These are phyloP conservation scores for Babesia ovis DNA, from an alignment of 169 alveolate genomes.

Conservation along the genomic window DNA sequence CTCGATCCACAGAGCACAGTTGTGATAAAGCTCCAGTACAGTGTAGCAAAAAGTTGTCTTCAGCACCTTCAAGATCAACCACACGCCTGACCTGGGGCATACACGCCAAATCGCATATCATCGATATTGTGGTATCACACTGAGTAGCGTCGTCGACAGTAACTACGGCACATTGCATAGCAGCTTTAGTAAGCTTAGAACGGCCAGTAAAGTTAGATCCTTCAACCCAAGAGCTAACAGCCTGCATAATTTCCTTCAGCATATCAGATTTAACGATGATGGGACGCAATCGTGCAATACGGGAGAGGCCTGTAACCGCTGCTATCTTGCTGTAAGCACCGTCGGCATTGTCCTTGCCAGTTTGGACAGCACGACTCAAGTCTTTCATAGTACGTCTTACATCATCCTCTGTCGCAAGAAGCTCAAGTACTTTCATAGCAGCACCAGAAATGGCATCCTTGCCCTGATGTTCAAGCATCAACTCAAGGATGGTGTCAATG, in stretches of 20 bases:
- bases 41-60: conserved; percentile 82
- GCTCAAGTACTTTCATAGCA: conserved; percentile 82
- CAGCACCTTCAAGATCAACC: conserved; percentile 83
- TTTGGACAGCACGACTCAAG: conserved; percentile 72
- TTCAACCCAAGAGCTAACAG: conserved; percentile 81
- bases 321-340: conserved; percentile 84
- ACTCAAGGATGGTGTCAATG: conserved; percentile 83
- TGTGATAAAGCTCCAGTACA: conserved; percentile 76
- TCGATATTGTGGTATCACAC: conserved; percentile 34
- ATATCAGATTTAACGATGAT: conserved; percentile 65
- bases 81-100: conserved; percentile 82
- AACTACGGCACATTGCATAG: conserved; percentile 75
- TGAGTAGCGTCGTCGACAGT: conserved; percentile 61
- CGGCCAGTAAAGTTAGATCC: conserved; percentile 79
- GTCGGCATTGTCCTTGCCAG: conserved; percentile 78
- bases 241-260: conserved; percentile 68
- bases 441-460: conserved; percentile 80
- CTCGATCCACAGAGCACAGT: conserved; percentile 75
- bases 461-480: conserved; percentile 86
- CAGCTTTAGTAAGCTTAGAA: conserved; percentile 80
- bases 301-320: conserved; percentile 87
- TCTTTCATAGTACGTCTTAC: conserved; percentile 80
- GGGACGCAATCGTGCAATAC: conserved; percentile 75
- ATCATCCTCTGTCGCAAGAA: conserved; percentile 86
- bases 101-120: conserved; percentile 70